phyloP scores from a whole-genome alignment of 192 early-diverging fungal species.

The Umbelopsis vinacea region DNA sequence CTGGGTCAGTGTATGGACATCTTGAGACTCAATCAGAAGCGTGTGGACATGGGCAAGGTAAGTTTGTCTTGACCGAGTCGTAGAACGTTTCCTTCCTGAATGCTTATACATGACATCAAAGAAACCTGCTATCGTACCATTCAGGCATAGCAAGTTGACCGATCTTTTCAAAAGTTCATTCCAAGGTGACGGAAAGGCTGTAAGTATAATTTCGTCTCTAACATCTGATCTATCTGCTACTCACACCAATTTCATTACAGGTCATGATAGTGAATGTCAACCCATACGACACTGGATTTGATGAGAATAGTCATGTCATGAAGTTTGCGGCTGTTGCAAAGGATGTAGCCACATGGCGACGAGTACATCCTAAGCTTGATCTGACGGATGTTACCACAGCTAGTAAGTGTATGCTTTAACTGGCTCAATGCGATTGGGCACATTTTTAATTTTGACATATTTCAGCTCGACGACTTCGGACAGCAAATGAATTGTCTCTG shows the following conservation, averaged over 20 bases:
- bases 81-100: background rate
- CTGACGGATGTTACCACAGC: conserved; percentile 27
- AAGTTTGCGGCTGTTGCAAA: conserved; percentile 68
- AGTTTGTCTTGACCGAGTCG: background rate
- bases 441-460: background rate
- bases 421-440: background rate
- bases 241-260: conserved; percentile 2
- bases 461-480: background rate
- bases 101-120: conserved; percentile 2
- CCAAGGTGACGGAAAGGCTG: conserved; percentile 60
- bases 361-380: conserved; percentile 42
- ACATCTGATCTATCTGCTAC: background rate
- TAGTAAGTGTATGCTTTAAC: conserved; percentile 15
- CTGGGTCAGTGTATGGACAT: conserved; percentile 75
- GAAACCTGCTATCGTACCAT: conserved; percentile 57
- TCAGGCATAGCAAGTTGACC: conserved; percentile 70
- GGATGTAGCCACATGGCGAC: conserved; percentile 53
- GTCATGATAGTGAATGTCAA: conserved; percentile 68
- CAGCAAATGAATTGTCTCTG: background rate
- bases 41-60: conserved; percentile 44
- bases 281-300: conserved; percentile 59
- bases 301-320: conserved; percentile 58
- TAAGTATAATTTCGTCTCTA: conserved; percentile 13
- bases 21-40: conserved; percentile 55
- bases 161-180: conserved; percentile 67